Evolutionary conservation across 176 grass and related monocot genomes (phyloP).

Genomic region (Thalia dealbata): DNA sequence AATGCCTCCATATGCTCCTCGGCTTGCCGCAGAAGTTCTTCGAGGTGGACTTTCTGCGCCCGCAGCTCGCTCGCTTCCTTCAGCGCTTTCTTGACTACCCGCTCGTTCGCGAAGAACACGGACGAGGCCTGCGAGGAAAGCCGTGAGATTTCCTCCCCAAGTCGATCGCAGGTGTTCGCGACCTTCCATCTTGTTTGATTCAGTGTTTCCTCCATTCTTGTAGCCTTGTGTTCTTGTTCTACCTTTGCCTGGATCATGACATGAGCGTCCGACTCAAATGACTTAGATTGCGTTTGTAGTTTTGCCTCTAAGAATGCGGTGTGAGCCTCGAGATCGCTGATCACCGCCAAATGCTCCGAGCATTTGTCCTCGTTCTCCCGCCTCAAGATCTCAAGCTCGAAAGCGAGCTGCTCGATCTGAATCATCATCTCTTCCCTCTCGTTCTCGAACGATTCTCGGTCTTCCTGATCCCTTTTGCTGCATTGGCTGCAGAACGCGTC

Average conservation of each 20-base stretch:
- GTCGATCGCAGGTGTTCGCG: conserved; percentile 42
- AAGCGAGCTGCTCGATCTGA: conserved; percentile 97
- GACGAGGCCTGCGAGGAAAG: conserved; percentile 74
- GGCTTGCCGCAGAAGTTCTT: conserved; percentile 56
- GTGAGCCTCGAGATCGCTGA: conserved; percentile 76
- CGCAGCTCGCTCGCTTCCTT: conserved; percentile 64
- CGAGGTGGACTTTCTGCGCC: conserved; percentile 53
- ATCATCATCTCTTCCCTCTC: conserved; percentile 84
- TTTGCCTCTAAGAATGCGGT: conserved; percentile 71
- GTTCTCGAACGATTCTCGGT: conserved; percentile 76
- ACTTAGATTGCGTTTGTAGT: conserved; percentile 51
- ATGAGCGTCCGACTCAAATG: conserved; percentile 64
- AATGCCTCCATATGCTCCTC: conserved; percentile 44
- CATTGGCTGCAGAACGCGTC: conserved; percentile 32
- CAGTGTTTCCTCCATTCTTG: conserved; percentile 66
- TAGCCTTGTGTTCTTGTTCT: conserved; percentile 74
- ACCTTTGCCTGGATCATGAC: conserved; percentile 45
- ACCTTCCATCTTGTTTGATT: conserved; percentile 65
- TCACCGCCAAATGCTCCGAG: conserved; percentile 70
- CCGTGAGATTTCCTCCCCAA: conserved; percentile 65
- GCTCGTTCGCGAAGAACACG: conserved; percentile 60
- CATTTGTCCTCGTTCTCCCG: conserved; percentile 98
- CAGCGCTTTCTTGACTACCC: conserved; percentile 48
- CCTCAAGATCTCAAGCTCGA: conserved; percentile 96
- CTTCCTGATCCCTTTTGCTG: conserved; percentile 21